Evolutionary conservation across 306 rosid genomes (phyloP), one percentile per base, ranked within the genome.

Genomic region (Sindora glabra): DNA sequence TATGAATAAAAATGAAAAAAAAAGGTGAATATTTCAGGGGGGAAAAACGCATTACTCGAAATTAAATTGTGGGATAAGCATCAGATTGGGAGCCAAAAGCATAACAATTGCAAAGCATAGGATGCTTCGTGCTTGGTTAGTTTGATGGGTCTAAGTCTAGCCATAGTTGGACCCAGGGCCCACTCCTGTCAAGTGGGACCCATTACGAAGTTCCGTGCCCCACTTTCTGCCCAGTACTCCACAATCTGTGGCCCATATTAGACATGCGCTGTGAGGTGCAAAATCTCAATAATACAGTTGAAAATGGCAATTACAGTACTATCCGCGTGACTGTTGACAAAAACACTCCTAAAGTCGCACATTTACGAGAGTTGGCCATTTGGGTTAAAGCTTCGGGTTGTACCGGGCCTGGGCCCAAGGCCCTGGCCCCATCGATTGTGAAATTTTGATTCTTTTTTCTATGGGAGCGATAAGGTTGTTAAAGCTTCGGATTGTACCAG

Each of bases 71-170:
- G n/a, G n/a, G n/a, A n/a, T n/a, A n/a, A n/a, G n/a, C n/a, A n/a
- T n/a, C n/a, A n/a, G n/a, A n/a, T n/a, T n/a, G n/a, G n/a, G n/a
- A n/a, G n/a, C n/a, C n/a, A n/a, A n/a, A n/a, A n/a, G n/a, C n/a
- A n/a, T n/a, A n/a, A 36, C 18, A 30, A 36, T 48, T 26, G 42
- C 38, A 29, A 13, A 40, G 73, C 82, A 77, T 71, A 41, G 83
- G 83, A 81, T 74, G 57, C 87, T 71, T 40, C n/a, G n/a, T n/a
- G n/a, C n/a, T n/a, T n/a, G 67, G 45, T 11, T 36, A 18, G 30
- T 11, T n/a, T 68, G 65, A 74, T 33, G 48, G 13, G 68, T 62
- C 47, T 62, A 62, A 50, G 21, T 48, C 17, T 36, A 15, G 48
- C 27, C 72, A 46, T 27, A 46, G 33, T 56, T 44, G 39, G 63